Base-by-base conservation (phyloP, 495 filamentous ascomycete species). In the Neurospora pannonica region DNA sequence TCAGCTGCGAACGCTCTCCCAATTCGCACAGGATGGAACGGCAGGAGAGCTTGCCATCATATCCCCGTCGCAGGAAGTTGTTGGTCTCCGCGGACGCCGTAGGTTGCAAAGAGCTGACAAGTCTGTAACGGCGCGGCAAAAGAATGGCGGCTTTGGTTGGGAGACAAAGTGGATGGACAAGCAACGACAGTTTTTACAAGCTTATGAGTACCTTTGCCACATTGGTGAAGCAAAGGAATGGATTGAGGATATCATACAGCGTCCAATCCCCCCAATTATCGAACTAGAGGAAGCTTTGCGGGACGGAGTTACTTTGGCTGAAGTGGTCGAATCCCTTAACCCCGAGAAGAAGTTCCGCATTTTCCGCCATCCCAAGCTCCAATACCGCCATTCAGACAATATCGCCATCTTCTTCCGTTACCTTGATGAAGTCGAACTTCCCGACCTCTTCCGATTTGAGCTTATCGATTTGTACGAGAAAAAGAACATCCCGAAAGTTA, bases 171-270 rank as follows among this genome's bases (percentile, higher is more conserved):
- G 96, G 97, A 98, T 99, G 95, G 97, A 99, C 81, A 94, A 96
- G 80, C 94, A 98, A 80, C 88, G 97, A 70, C 94, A 98, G 79
- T 98, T 97, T 79, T 85, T 98, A 40, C 94, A 97, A 82, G 97
- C 97, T 11, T 99, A 99, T 79, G 97, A 99, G 81, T 99, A 99
- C 79, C 90, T 99, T 48, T 99, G 97, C 79, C 97, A 99, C 79
- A 98, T 99, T 78, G 97, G 97, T 77, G 97, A 99, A 86, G 97
- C 97, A 69, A 98, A 98, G 81, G 94, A 98, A 81, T 99, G 97
- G 97, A 97, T 99, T 62, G 96, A 98, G 82, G 94, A 95, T 77
- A 89, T 98, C 37, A 95, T 98, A 69, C 89, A 97, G 72, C 89
- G 93, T 75, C 88, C 91, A 36, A 94, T 98, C 48, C 96, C 97